Evolutionary conservation across 345 rosid genomes (phyloP), one percentile per base, ranked within the genome.

Genomic region (Angophora floribunda): DNA sequence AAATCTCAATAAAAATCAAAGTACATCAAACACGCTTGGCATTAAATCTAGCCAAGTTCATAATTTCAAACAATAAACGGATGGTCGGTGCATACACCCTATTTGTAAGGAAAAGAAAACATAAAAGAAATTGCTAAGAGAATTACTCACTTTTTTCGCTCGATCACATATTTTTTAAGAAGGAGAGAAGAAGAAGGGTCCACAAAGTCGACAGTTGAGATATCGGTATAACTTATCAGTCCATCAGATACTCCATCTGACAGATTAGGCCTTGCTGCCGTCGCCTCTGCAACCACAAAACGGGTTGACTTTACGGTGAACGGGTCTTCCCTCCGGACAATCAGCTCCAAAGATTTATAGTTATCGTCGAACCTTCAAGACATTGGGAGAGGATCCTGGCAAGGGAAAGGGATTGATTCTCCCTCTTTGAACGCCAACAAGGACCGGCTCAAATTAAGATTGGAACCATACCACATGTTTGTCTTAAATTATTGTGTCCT

Each of bases 181-280:
- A 70, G 41, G 19, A n/a, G 4, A n/a, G 0, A 1, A 15, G 41
- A 41, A 36, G 9, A 7, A 8, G 3, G 0, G 45, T 67, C 22
- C 45, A 4, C 5, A 14, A 7, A 30, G 78, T 30, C 6, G 78
- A 65, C 78, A 4, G 79, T 67, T 30, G 79, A 67, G 79, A 32
- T 32, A 1, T 67, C 79, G 44, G 12, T 32, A 16, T 30, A 44
- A 7, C 41, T 36, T 36, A 36, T 5, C 67, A n/a, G 82, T 75
- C 22, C 13, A 19, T 75, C 82, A 75, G 82, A 36, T 1, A 36
- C 2, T 36, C 2, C 41, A 36, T 36, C 41, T 36, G 41, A 36
- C 41, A 4, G 41, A 36, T 36, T 2, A 9, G 49, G 14, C 49
- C 11, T 26, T 1, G 28, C 17, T 41, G 28, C 19, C 30, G 11